A percentile compares a stretch with the other conserved stretches of the same genome.
Conservation (phyloP, 371 early-diverging fungal species). For the Phascolomyces articulosus region DNA sequence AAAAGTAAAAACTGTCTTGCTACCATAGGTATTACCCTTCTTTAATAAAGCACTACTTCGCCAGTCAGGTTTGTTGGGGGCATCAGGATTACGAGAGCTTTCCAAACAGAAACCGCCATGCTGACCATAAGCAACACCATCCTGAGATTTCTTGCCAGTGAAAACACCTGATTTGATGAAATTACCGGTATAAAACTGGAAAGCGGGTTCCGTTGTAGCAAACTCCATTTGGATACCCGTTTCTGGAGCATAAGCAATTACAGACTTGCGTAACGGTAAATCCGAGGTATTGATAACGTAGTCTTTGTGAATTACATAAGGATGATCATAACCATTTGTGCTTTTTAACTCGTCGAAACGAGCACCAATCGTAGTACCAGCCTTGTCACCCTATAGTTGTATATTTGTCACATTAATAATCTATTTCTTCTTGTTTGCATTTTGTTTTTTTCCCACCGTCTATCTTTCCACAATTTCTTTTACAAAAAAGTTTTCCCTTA, state of each 20-base stretch:
- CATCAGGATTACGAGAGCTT: constrained; percentile 68
- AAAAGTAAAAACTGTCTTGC: constrained; percentile 54
- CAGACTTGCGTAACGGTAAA: constrained; percentile 46
- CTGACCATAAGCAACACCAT: constrained; percentile 25
- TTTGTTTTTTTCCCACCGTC: too few relatives aligned
- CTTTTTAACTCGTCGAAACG: constrained; percentile 40
- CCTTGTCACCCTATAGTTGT: constrained; percentile 30
- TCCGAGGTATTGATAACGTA: constrained; percentile 36
- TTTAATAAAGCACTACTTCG: constrained; percentile 47
- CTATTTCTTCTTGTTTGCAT: background rate
- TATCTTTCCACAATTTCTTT: too few relatives aligned
- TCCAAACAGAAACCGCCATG: constrained; percentile 73
- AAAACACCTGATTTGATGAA: constrained; percentile 40
- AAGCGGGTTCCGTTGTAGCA: constrained; percentile 68
- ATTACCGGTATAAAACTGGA: constrained; percentile 81
- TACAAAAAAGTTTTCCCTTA: too few relatives aligned
- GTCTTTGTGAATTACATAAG: constrained; percentile 56
- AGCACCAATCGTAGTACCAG: constrained; percentile 43
- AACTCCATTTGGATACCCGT: constrained; percentile 66
- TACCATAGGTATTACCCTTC: constrained; percentile 47
- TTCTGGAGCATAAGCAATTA: constrained; percentile 52
- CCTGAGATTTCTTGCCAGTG: constrained; percentile 46
- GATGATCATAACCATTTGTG: constrained; percentile 67
- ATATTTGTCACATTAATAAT: background rate
- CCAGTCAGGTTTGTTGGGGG: constrained; percentile 67